Conservation (phyloP, 2,329 filamentous ascomycete species). For the Calonectria honghensis region DNA sequence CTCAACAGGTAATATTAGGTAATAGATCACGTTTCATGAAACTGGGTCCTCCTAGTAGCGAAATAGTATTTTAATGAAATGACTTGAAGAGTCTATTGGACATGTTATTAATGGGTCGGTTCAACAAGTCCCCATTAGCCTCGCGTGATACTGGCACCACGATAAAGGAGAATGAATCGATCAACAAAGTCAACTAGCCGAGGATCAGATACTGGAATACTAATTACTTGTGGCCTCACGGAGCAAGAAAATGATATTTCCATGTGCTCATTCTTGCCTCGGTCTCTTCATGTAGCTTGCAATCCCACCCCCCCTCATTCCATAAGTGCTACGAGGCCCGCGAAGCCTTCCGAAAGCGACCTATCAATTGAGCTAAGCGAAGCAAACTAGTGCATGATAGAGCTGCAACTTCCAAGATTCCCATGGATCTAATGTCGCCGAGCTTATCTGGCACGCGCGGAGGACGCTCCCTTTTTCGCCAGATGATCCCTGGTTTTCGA, state of each 20-base stretch:
- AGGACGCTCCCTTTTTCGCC: constrained; percentile 27
- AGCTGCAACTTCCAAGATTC: constrained; percentile 13
- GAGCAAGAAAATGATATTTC: background rate
- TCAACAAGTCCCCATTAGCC: background rate
- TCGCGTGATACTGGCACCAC: constrained; percentile 38
- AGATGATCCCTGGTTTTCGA: background rate
- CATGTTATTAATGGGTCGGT: constrained; percentile 13
- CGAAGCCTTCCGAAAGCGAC: constrained; percentile 15
- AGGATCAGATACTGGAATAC: constrained; percentile 1
- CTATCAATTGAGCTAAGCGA: constrained; percentile 9
- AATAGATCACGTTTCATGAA: background rate
- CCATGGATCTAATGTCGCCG: constrained; percentile 14
- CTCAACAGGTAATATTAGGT: background rate
- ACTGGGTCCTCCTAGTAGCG: background rate
- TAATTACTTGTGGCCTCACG: background rate
- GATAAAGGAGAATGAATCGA: constrained; percentile 33
- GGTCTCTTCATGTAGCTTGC: background rate
- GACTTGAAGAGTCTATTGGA: background rate
- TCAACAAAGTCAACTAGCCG: constrained; percentile 10
- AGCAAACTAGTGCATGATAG: constrained; percentile 11
- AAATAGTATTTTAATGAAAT: background rate
- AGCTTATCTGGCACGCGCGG: constrained; percentile 35
- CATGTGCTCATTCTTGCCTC: constrained; percentile 13
- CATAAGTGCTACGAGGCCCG: constrained; percentile 11
- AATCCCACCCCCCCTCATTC: constrained; percentile 1